These are phyloP conservation scores for Coemansia sp. DNA, from an alignment of 192 early-diverging fungal species.

Conservation along the genomic window DNA sequence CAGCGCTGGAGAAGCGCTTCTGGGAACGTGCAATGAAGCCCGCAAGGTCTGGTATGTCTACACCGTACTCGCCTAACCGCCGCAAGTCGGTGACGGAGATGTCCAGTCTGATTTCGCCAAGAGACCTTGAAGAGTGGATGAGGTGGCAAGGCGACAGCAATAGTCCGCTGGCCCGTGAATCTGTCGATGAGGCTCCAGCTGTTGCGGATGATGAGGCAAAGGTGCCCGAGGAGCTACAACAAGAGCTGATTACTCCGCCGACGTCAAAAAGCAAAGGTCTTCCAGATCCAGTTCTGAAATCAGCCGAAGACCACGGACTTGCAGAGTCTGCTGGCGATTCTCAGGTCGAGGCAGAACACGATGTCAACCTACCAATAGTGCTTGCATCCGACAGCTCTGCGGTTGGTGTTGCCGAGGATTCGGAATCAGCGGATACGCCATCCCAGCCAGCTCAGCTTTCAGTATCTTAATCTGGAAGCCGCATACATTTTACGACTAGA, in stretches of 20 bases:
- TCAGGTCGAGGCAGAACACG: slow-evolving; percentile 7
- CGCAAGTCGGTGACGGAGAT: slow-evolving; percentile 42
- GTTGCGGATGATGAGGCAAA: neutral
- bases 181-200: neutral
- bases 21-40: slow-evolving; percentile 52
- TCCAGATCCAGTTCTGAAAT: neutral
- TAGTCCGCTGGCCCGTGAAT: neutral
- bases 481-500: neutral
- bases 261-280: slow-evolving; percentile 8
- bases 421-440: neutral
- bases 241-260: slow-evolving; percentile 22
- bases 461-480: neutral
- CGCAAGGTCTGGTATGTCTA: slow-evolving; percentile 33
- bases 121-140: slow-evolving; percentile 51
- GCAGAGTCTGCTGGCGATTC: neutral
- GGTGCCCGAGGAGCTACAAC: neutral
- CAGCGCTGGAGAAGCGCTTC: slow-evolving; percentile 34
- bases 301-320: neutral
- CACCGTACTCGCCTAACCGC: slow-evolving; percentile 44
- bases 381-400: neutral
- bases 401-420: neutral
- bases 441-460: neutral
- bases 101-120: slow-evolving; percentile 40
- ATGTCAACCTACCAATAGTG: neutral
- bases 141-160: slow-evolving; percentile 35